These are phyloP conservation scores for Coemansia guatemalensis DNA, from an alignment of 192 early-diverging fungal genomes.

Conservation along the genomic window DNA sequence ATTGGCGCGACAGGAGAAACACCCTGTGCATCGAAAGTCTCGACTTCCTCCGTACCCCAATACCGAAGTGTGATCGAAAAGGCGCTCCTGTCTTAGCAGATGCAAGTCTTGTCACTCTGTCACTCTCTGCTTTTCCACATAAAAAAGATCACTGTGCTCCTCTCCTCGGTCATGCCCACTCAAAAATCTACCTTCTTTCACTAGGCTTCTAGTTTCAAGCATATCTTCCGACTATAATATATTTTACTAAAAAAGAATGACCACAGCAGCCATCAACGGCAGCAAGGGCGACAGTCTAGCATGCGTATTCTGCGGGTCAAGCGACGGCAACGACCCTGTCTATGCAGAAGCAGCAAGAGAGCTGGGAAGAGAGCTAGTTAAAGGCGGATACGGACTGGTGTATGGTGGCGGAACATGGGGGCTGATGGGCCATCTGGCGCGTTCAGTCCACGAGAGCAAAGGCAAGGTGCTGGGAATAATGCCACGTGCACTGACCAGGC, in stretches of 20 bases:
- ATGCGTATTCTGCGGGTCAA: conserved; percentile 53
- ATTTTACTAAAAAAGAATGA: background rate
- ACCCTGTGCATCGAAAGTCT: too few relatives aligned
- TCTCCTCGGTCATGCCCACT: too few relatives aligned
- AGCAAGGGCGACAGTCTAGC: conserved; percentile 17
- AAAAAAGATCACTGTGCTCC: too few relatives aligned
- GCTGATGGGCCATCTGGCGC: conserved; percentile 84
- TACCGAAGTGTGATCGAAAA: too few relatives aligned
- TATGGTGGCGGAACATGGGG: conserved; percentile 70
- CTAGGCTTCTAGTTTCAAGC: too few relatives aligned
- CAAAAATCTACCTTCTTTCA: too few relatives aligned
- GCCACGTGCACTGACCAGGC: conserved; percentile 61
- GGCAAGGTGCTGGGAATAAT: conserved; percentile 76
- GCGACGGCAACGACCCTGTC: conserved; percentile 17
- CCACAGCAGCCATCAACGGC: background rate
- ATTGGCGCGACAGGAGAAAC: too few relatives aligned
- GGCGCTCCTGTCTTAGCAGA: background rate
- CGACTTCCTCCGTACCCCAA: too few relatives aligned
- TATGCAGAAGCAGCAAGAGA: conserved; percentile 34
- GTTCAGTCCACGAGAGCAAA: conserved; percentile 56
- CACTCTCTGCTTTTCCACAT: too few relatives aligned
- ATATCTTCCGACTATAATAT: too few relatives aligned
- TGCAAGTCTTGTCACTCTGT: background rate
- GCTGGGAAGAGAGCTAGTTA: conserved; percentile 59
- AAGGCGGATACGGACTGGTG: conserved; percentile 61